Conservation (phyloP, 2,329 filamentous ascomycete genomes). For the Metarhizium humberi region DNA sequence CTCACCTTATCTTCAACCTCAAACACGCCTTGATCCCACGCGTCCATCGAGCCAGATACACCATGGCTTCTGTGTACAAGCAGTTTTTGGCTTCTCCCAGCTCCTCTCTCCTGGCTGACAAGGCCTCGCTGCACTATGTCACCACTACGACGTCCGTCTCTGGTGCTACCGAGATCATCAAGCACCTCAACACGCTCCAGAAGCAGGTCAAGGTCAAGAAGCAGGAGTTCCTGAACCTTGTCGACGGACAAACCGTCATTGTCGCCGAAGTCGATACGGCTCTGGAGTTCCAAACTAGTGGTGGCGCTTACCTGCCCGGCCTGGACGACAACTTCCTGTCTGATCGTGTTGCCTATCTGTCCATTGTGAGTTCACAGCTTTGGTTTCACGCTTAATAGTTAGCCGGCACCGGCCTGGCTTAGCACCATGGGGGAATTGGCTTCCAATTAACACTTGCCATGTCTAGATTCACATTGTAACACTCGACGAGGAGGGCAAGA, state of each 20-base stretch:
- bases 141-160: constrained; percentile 71
- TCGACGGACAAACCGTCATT: constrained; percentile 63
- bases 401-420: not conserved
- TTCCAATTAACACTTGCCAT: not conserved
- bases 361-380: constrained; percentile 55
- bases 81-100: constrained; percentile 62
- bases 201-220: constrained; percentile 76
- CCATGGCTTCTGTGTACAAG: constrained; percentile 50
- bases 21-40: not conserved
- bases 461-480: constrained; percentile 75
- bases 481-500: constrained; percentile 69
- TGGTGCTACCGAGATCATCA: constrained; percentile 67
- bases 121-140: constrained; percentile 76
- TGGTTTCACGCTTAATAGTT: not conserved
- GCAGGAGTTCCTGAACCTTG: constrained; percentile 62
- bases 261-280: constrained; percentile 80
- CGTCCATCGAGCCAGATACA: constrained; percentile 2
- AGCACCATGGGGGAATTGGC: too few relatives aligned
- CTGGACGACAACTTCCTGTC: constrained; percentile 92
- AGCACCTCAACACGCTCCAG: constrained; percentile 64
- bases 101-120: constrained; percentile 51
- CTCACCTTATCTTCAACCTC: not conserved
- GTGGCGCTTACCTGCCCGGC: constrained; percentile 77
- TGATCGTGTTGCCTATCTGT: constrained; percentile 69
- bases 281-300: constrained; percentile 71